Evolutionary conservation across 2,329 filamentous ascomycete genomes (phyloP), one percentile per base, ranked within the genome.

Genomic region (Diaporthe sp.): DNA sequence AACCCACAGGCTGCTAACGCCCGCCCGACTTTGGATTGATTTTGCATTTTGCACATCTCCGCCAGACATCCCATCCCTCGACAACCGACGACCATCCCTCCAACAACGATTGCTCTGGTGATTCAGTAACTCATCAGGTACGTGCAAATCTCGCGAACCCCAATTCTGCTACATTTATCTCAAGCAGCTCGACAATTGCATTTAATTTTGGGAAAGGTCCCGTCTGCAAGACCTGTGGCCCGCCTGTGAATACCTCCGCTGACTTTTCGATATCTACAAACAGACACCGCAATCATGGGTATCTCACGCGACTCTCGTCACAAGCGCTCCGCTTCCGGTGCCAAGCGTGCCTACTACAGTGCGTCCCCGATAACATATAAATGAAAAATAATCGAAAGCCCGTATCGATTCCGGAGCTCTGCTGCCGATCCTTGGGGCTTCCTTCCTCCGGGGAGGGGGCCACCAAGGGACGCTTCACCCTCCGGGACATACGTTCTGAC

Each of bases 271-370:
- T 76, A 80, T 74, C 76, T 73, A 22, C 42, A 80, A 82, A 80
- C 86, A 93, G 90, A 90, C 89, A 90, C 89, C 89, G 92, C 92
- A 94, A 94, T 93, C 90, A 96, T 96, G 94, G 94, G 97, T 99
- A 98, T 99, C 91, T 98, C 96, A 89, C 95, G 97, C 91, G 96
- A 98, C 91, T 98, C 95, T 88, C 95, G 97, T 91, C 97, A 99
- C 93, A 99, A 99, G 94, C 96, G 97, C 90, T 96, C 95, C 89
- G 96, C 96, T 88, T 94, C 97, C 87, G 97, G 97, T 92, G 97
- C 97, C 85, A 99, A 99, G 94, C 93, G 94, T 87, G 91, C 94
- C 89, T 94, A 93, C 90, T 97, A 96, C 92, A 92, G 94, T 93
- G 89, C 89, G 91, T 93, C 78, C 71, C 83, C 88, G 69, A 73